phyloP scores from a whole-genome alignment of 331 rosid species.

The Malus hybrid region DNA sequence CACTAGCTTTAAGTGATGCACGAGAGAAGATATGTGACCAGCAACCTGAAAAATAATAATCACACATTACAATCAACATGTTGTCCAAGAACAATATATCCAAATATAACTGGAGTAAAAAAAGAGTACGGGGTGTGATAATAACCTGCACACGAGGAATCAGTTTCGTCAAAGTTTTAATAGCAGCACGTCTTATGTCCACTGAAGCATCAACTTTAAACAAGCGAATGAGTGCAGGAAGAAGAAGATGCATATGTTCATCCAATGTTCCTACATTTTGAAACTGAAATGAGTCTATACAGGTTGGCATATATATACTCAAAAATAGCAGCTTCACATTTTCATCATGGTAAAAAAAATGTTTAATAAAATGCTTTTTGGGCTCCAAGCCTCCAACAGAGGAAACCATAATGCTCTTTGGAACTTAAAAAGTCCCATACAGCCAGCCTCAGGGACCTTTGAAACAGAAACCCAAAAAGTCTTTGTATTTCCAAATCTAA shows the following conservation, averaged over 20 bases:
- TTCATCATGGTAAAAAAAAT: not conserved
- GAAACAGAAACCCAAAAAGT: not conserved
- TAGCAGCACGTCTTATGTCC: conserved; percentile 79
- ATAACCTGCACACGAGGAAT: conserved; percentile 93
- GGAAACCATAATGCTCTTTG: not conserved
- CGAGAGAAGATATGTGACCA: conserved; percentile 97
- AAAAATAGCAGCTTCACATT: not conserved
- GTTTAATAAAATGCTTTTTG: not conserved
- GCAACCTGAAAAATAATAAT: conserved; percentile 57
- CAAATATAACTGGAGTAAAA: not conserved
- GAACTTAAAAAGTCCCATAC: not conserved
- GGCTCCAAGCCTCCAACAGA: not conserved
- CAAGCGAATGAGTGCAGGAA: conserved; percentile 85
- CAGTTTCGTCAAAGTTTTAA: conserved; percentile 80
- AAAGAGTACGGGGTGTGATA: not conserved
- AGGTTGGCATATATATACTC: not conserved
- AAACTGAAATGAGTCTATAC: not conserved
- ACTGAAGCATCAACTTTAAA: conserved; percentile 92
- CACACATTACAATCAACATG: not conserved
- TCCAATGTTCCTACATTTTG: conserved; percentile 81
- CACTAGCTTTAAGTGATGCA: conserved; percentile 94
- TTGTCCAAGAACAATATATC: not conserved
- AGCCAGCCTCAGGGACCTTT: not conserved
- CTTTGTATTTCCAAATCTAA: not conserved
- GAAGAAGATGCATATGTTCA: conserved; percentile 98